phyloP scores from a whole-genome alignment of 169 alveolate species.

The Perkinsus olseni region DNA sequence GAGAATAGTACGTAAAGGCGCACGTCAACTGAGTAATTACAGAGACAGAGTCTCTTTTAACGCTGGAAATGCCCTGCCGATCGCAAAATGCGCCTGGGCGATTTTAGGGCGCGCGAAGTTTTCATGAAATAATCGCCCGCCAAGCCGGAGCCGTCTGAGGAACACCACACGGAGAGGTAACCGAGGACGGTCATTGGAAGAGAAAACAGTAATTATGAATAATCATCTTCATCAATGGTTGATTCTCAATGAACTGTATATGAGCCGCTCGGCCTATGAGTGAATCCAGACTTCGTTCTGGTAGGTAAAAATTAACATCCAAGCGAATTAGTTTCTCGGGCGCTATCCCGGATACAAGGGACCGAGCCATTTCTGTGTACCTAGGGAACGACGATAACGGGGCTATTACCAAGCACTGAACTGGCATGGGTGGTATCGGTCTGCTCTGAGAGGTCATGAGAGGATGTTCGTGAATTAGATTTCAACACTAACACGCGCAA shows the following conservation, averaged over 20 bases:
- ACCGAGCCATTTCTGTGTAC: conserved; percentile 25
- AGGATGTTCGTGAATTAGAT: too few relatives aligned
- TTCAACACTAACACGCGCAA: too few relatives aligned
- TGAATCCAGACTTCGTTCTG: conserved; percentile 72
- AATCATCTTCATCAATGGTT: conserved; percentile 69
- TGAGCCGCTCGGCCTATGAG: conserved; percentile 91
- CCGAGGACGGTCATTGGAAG: neutral
- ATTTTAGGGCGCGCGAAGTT: neutral
- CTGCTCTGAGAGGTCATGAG: neutral
- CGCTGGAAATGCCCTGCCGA: too few relatives aligned
- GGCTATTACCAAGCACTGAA: too few relatives aligned
- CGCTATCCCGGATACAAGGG: neutral
- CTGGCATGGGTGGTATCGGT: too few relatives aligned
- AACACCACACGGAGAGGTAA: too few relatives aligned
- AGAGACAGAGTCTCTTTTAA: too few relatives aligned
- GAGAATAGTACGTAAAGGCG: too few relatives aligned
- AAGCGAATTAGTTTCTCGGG: conserved; percentile 56
- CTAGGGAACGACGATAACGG: neutral
- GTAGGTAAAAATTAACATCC: conserved; percentile 72
- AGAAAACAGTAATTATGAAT: conserved; percentile 3
- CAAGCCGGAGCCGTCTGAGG: too few relatives aligned
- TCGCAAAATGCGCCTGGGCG: too few relatives aligned
- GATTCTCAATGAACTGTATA: conserved; percentile 80
- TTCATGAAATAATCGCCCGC: neutral
- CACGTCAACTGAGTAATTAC: too few relatives aligned